These are phyloP conservation scores for Speleostelium caveatum DNA, from an alignment of 78 protist genomes.

Conservation along the genomic window DNA sequence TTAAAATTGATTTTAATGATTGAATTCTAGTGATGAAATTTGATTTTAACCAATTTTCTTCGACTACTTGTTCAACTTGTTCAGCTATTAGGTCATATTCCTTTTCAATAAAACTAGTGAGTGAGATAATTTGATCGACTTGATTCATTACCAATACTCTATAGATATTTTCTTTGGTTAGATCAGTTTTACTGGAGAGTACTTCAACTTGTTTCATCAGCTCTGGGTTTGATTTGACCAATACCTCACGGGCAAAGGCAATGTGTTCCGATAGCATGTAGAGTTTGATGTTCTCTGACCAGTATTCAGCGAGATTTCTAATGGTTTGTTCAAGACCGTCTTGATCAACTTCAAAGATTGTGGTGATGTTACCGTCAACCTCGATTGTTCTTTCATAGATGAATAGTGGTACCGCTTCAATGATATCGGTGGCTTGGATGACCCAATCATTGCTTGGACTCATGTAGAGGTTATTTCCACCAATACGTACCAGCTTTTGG, in stretches of 20 bases:
- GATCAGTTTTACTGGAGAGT: not conserved
- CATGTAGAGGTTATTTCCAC: conserved; percentile 76
- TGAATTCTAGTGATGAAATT: conserved; percentile 51
- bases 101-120: not conserved
- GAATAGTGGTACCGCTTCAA: conserved; percentile 79
- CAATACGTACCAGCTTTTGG: conserved; percentile 64
- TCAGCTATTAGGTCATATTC: conserved; percentile 5
- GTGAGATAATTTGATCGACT: conserved; percentile 12
- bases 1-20: not conserved
- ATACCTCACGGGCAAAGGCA: conserved; percentile 61
- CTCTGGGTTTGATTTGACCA: not conserved
- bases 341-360: conserved; percentile 75
- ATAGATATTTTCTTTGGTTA: not conserved
- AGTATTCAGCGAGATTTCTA: conserved; percentile 38
- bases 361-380: conserved; percentile 16
- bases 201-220: not conserved
- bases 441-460: conserved; percentile 69
- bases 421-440: conserved; percentile 65
- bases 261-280: conserved; percentile 33
- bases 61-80: not conserved
- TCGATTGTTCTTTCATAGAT: conserved; percentile 65
- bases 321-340: conserved; percentile 79
- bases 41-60: conserved; percentile 28
- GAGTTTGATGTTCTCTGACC: conserved; percentile 58
- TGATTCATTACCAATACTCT: not conserved